phyloP scores from a whole-genome alignment of 1,284 basidiomycete species.

The Boletellus sp. region DNA sequence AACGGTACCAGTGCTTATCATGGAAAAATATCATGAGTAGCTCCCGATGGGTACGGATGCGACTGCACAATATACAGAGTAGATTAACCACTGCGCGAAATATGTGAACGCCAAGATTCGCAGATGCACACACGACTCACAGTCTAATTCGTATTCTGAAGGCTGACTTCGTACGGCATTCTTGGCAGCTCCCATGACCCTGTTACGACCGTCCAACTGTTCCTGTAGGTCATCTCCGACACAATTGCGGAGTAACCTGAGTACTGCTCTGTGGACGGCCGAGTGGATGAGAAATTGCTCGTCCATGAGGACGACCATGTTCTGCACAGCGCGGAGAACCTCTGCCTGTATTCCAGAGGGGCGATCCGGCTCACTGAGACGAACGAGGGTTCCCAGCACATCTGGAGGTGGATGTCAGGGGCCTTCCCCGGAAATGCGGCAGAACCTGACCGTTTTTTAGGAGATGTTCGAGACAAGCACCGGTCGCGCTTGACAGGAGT shows the following conservation, averaged over 20 bases:
- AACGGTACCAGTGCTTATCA: conserved; percentile 81
- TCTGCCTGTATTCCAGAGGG: conserved; percentile 85
- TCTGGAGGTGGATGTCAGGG: conserved; percentile 43
- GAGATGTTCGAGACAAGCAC: conserved; percentile 86
- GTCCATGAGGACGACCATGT: conserved; percentile 85
- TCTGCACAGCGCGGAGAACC: conserved; percentile 79
- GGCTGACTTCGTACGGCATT: conserved; percentile 63
- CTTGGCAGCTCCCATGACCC: conserved; percentile 78
- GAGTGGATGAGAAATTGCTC: conserved; percentile 90
- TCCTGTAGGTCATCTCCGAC: conserved; percentile 89
- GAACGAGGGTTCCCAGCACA: conserved; percentile 80
- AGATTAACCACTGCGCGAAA: conserved; percentile 75
- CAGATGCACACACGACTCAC: conserved; percentile 44
- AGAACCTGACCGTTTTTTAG: conserved; percentile 72
- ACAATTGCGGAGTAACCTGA: conserved; percentile 83
- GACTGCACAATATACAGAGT: conserved; percentile 86
- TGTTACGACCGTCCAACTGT: conserved; percentile 70
- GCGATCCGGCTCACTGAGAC: conserved; percentile 77
- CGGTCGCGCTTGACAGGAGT: conserved; percentile 59
- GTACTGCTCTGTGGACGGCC: conserved; percentile 84
- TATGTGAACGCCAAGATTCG: conserved; percentile 2
- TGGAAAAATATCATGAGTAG: conserved; percentile 95
- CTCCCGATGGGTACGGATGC: conserved; percentile 85
- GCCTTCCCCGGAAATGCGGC: not conserved
- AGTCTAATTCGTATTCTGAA: conserved; percentile 82